Evolutionary conservation across 495 filamentous ascomycete genomes (phyloP).

Genomic region (Lasiosphaeria miniovina): DNA sequence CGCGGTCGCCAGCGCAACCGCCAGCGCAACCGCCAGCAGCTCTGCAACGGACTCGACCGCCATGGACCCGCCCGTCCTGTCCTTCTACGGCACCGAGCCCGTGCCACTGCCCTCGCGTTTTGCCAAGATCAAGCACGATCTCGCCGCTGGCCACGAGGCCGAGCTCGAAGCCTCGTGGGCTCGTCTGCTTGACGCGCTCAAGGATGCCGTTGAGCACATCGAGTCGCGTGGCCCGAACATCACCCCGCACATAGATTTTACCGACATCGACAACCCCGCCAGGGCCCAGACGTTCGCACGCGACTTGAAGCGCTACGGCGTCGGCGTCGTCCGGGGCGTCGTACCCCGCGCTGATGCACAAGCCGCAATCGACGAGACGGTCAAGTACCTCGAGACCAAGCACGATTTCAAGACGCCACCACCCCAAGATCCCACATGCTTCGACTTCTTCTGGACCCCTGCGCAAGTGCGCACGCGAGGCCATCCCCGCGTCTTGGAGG

Average conservation of each 20-base stretch:
- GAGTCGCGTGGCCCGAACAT: conserved; percentile 41
- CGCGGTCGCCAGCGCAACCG: conserved; percentile 5
- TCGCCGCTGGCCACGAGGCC: conserved; percentile 66
- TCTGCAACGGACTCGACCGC: conserved; percentile 15
- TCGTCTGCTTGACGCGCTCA: conserved; percentile 58
- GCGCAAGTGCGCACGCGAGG: conserved; percentile 75
- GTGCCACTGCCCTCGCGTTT: conserved; percentile 78
- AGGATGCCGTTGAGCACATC: conserved; percentile 47
- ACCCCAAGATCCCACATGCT: conserved; percentile 68
- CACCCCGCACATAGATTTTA: conserved; percentile 66
- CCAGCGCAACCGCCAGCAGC: conserved; percentile 8
- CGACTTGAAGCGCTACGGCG: conserved; percentile 62
- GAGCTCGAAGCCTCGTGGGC: conserved; percentile 68
- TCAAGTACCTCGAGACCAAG: conserved; percentile 62
- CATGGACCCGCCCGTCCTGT: conserved; percentile 75
- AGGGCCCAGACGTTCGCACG: conserved; percentile 47
- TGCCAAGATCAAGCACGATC: conserved; percentile 63
- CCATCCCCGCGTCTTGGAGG: conserved; percentile 67
- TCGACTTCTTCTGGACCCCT: conserved; percentile 90
- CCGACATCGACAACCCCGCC: conserved; percentile 51
- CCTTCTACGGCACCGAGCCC: conserved; percentile 67
- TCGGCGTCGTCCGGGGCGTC: conserved; percentile 65
- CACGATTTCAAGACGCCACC: conserved; percentile 51
- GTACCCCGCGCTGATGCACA: conserved; percentile 56
- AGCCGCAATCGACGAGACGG: conserved; percentile 53